Base-by-base conservation (phyloP, 169 alveolate species). In the Plasmodium gaboni region DNA sequence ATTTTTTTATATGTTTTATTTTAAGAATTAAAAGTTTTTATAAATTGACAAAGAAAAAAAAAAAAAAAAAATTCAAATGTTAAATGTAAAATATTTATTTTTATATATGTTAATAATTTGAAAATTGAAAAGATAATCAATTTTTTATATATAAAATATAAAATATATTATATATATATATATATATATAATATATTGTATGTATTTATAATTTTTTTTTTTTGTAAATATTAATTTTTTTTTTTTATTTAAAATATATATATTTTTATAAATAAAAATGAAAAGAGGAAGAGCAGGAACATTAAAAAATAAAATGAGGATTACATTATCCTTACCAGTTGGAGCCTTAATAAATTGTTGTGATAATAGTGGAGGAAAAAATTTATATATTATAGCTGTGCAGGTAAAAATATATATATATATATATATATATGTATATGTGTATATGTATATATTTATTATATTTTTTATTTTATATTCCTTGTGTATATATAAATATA, bases 341-440 rank as follows among this genome's bases (percentile, higher is more conserved):
- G 99, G 99, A 22, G 99, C 99, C 60, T 95, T 98, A 71, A 96
- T 98, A 93, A 98, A 98, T 97, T 98, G 99, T 95, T 98, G 99
- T 91, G 99, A 98, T 94, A 98, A 98, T 97, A 96, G 99, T 88
- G 99, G 99, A 42, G 99, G 99, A 63, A 99, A 99, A 94, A 98
- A 97, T 94, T 93, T 99, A 59, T 98, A 97, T 96, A 97, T 98
- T 88, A 98, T 99, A 72, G 99, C 99, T 19, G 99, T 98, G 63
- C 97, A 95, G 95, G 98, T 96, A 76, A 13, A 22, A 10, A 15
- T 57, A 57, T 10, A 19, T 19, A 19, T 19, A 19, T 19, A 19
- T 19, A 19, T 19, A 19, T 5, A 61, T 46, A 61, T 61, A 15
- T 63, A 69, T 60, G n/a, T 53, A 55, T 28, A 48, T 2, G 51